Evolutionary conservation across 1,284 basidiomycete genomes (phyloP), one percentile per base, ranked within the genome.

Genomic region (Ustilago hordei): DNA sequence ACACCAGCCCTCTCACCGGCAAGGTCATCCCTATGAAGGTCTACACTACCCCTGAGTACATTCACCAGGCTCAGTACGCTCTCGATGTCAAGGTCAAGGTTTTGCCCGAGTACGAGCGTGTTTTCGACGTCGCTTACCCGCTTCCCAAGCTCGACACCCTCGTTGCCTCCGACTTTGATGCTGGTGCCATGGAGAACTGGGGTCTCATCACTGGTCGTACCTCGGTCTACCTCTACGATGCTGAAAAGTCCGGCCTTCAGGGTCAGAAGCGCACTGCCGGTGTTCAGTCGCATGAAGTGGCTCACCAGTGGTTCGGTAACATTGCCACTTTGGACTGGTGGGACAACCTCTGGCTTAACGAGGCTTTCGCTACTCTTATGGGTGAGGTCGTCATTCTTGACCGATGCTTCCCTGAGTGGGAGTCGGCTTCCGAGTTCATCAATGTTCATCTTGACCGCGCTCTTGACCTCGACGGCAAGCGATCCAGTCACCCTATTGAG

Each of bases 241-340:
- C 91, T 11, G 89, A 92, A 78, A 92, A 91, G 79, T 90, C 90
- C 11, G 93, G 94, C 78, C 87, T 95, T 38, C 87, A 88, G 17
- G 92, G 91, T 59, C 93, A 92, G 89, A 94, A 95, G 87, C 88
- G 90, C 32, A 91, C 97, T 48, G 93, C 93, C 1, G 87, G 89
- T 19, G 91, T 91, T 1, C 93, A 95, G 87, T 91, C 91, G 86
- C 94, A 95, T 81, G 94, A 95, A 87, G 84, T 86, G 17, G 87
- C 86, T 8, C 87, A 87, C 76, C 86, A 86, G 91, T 85, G 81
- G 81, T 95, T 95, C 83, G 93, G 94, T 55, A 92, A 95, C 86
- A 93, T 95, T 81, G 92, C 93, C 17, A 96, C 94, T 1, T 95
- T 95, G 92, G 90, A 91, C 81, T 97, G 94, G 94, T 96, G 95